Evolutionary conservation across 352 stramenopile genomes (phyloP).

Genomic region (Globisporangium apiculatum): DNA sequence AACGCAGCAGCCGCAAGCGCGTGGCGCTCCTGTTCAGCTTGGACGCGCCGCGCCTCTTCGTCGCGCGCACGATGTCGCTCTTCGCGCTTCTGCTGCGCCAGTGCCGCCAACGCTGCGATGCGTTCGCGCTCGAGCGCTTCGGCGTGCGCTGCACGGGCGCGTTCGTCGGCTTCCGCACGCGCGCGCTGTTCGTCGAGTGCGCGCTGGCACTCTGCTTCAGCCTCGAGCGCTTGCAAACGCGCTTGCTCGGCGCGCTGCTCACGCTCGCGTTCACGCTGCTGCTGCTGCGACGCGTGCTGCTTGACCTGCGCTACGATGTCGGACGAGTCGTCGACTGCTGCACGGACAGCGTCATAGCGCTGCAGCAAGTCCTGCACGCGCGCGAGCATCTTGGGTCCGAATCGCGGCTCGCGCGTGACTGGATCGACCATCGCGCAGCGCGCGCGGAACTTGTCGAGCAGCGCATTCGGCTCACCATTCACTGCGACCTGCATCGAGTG

Average conservation of each 20-base stretch:
- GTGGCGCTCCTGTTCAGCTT: slow-evolving; percentile 26
- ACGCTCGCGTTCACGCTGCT: slow-evolving; percentile 13
- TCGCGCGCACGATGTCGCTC: slow-evolving; percentile 23
- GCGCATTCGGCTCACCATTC: slow-evolving; percentile 21
- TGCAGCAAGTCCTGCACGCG: slow-evolving; percentile 51
- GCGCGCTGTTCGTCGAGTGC: slow-evolving; percentile 1
- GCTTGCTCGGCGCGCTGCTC: slow-evolving; percentile 16
- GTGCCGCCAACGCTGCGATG: slow-evolving; percentile 35
- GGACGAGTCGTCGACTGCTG: slow-evolving; percentile 20
- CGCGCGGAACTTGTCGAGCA: slow-evolving; percentile 44
- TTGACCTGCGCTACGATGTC: slow-evolving; percentile 14
- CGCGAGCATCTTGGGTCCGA: slow-evolving; percentile 68
- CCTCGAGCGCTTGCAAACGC: slow-evolving; percentile 2
- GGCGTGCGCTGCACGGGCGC: slow-evolving; percentile 5
- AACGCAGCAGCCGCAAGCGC: slow-evolving; percentile 26
- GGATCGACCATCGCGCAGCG: slow-evolving; percentile 57
- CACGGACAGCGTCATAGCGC: slow-evolving; percentile 37
- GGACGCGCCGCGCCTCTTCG: slow-evolving; percentile 25
- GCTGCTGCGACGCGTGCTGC: slow-evolving; percentile 11
- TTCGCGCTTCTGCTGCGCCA: slow-evolving; percentile 54
- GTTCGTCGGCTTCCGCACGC: neutral
- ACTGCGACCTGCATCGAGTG: slow-evolving; percentile 17
- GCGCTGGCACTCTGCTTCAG: neutral
- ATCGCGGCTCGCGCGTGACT: slow-evolving; percentile 61
- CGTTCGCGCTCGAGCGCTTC: slow-evolving; percentile 19